phyloP scores from a whole-genome alignment of 2,329 filamentous ascomycete genomes.

The Domatiomyces catenatus region DNA sequence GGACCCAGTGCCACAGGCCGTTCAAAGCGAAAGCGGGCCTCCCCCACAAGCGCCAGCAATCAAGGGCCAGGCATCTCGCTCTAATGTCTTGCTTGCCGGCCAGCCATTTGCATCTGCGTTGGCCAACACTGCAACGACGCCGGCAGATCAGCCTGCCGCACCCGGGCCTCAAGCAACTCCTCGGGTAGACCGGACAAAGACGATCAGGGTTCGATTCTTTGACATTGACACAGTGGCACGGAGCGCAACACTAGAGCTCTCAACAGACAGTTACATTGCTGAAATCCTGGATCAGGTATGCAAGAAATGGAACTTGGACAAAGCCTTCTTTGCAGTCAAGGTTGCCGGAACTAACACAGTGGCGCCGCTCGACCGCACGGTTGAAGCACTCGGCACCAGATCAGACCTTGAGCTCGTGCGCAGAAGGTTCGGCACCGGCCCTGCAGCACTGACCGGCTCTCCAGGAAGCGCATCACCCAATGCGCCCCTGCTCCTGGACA shows the following conservation, averaged over 20 bases:
- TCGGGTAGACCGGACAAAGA: constrained; percentile 42
- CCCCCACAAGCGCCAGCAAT: constrained; percentile 12
- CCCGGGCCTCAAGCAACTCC: constrained; percentile 32
- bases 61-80: constrained; percentile 16
- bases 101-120: constrained; percentile 32
- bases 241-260: constrained; percentile 40
- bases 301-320: constrained; percentile 48
- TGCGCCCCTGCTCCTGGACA: constrained; percentile 44
- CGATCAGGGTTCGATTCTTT: constrained; percentile 44
- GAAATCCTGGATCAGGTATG: constrained; percentile 50
- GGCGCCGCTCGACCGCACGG: constrained; percentile 47
- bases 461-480: constrained; percentile 49
- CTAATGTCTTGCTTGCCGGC: constrained; percentile 27
- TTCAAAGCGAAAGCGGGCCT: constrained; percentile 1
- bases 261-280: constrained; percentile 52
- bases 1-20: constrained; percentile 17
- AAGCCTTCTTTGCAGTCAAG: constrained; percentile 47
- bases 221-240: constrained; percentile 42
- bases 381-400: constrained; percentile 46
- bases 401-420: constrained; percentile 47
- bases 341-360: constrained; percentile 48
- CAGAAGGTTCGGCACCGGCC: constrained; percentile 46
- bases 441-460: constrained; percentile 40
- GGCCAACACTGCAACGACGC: constrained; percentile 30
- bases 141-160: constrained; percentile 32